Base-by-base conservation (phyloP, 2,329 filamentous ascomycete genomes). In the Tetracladium maxilliforme region DNA sequence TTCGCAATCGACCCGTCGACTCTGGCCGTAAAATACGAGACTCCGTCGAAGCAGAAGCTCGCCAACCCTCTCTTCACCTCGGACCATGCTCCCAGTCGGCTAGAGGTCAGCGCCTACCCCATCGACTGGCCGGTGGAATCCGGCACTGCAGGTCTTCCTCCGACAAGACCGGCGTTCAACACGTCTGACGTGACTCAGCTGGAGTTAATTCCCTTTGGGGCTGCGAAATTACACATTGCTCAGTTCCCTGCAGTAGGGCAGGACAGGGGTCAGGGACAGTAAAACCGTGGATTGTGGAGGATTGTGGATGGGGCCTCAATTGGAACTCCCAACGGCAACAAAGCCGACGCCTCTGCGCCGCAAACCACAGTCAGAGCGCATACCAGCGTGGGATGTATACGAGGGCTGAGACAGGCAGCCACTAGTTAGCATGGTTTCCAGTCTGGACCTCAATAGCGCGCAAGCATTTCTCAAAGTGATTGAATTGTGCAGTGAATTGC, bases 151-250 rank as follows among this genome's bases (percentile, higher is more conserved):
- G 42, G 45, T 8, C 40, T 42, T 6, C 45, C 46, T 6, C 48
- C 51, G 5, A 29, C 46, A 16, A 33, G 39, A 15, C 39, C 39
- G 8, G 36, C 44, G 12, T 38, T 48, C 14, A 42, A 44, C 8
- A 52, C 49, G 19, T 43, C 48, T 4, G 47, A 48, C 0, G 32
- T 43, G 20, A 41, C 36, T 29, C 39, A 43, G 24, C 37, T 49
- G 9, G 44, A 44, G n/a, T 29, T 61, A 11, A 44, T 52, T 9
- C 58, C 57, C n/a, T 61, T 54, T 39, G 57, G 54, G 3, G 50
- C 50, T 19, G 49, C 56, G 10, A 58, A 56, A 36, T 35, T 61
- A 29, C 56, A 57, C 30, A 58, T 62, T 38, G 51, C 50, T 8
- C 50, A 58, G 28, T 42, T 58, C 17, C 52, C 54, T 6, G 42